phyloP scores from a whole-genome alignment of 345 rosid genomes.

The Fremontodendron californicum region DNA sequence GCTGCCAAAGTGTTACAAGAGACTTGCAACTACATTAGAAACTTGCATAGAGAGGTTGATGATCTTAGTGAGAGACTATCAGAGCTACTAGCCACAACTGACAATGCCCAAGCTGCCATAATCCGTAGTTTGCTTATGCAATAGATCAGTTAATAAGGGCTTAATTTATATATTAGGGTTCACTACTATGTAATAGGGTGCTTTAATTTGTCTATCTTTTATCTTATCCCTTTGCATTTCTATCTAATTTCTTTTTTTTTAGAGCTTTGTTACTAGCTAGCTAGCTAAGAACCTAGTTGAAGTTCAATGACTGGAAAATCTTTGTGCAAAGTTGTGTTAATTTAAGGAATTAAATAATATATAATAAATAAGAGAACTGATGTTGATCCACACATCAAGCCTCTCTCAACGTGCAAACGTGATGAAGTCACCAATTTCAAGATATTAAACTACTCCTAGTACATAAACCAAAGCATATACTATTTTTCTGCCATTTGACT shows the following conservation, averaged over 20 bases:
- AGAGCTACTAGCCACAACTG: conserved; percentile 63
- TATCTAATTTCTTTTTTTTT: background rate
- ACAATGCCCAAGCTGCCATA: conserved; percentile 72
- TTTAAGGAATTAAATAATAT: conserved; percentile 11
- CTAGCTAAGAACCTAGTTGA: background rate
- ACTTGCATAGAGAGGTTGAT: conserved; percentile 72
- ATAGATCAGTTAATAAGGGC: conserved; percentile 9
- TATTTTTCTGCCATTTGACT: background rate
- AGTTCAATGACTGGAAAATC: conserved; percentile 15
- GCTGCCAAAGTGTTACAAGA: conserved; percentile 71
- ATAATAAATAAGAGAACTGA: conserved; percentile 14
- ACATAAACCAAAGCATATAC: background rate
- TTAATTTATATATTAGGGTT: background rate
- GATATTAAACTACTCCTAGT: background rate
- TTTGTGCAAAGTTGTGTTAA: conserved; percentile 18
- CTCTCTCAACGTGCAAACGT: conserved; percentile 10
- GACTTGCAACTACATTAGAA: conserved; percentile 80
- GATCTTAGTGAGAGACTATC: conserved; percentile 77
- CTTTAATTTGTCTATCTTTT: background rate
- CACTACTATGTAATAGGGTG: background rate
- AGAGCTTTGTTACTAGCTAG: conserved; percentile 10
- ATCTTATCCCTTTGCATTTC: background rate
- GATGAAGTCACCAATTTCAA: conserved; percentile 1
- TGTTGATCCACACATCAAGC: background rate
- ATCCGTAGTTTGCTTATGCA: conserved; percentile 64